A percentile compares a stretch with the other conserved stretches of the same genome.
Evolutionary conservation across 2,329 filamentous ascomycete genomes (phyloP).

Genomic region (Parasarocladium wereldwijsianum): DNA sequence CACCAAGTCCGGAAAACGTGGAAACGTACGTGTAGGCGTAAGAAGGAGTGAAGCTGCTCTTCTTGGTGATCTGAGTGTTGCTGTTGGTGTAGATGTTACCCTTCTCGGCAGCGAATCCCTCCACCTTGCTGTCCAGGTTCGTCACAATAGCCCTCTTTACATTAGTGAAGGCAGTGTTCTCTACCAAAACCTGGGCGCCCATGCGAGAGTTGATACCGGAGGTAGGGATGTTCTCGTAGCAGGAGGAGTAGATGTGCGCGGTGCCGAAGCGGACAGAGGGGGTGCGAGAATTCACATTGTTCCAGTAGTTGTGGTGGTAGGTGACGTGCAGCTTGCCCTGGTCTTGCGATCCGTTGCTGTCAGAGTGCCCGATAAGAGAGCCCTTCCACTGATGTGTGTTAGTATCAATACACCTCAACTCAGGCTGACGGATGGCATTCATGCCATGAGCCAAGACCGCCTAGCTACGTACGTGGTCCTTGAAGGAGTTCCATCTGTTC

Average conservation of each 20-base stretch:
- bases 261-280: constrained; percentile 47
- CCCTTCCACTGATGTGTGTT: constrained; percentile 25
- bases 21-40: constrained; percentile 18
- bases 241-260: constrained; percentile 29
- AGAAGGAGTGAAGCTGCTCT: constrained; percentile 14
- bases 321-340: constrained; percentile 41
- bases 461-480: constrained; percentile 22
- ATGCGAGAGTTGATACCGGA: constrained; percentile 39
- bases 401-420: no score
- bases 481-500: constrained; percentile 19
- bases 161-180: constrained; percentile 33
- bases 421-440: neutral
- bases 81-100: constrained; percentile 28
- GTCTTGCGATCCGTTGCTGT: constrained; percentile 41
- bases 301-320: constrained; percentile 45
- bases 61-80: constrained; percentile 18
- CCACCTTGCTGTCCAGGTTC: constrained; percentile 26
- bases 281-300: constrained; percentile 42
- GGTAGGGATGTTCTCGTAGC: constrained; percentile 26
- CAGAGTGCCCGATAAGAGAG: constrained; percentile 43
- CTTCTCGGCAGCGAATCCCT: constrained; percentile 25
- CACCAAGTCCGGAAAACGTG: neutral
- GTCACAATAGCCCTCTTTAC: constrained; percentile 24
- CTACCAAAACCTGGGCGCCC: constrained; percentile 36
- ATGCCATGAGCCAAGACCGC: neutral